Evolutionary conservation across 202 grass and related monocot genomes (phyloP), one percentile per base, ranked within the genome.

Genomic region (Carex sylvatica): DNA sequence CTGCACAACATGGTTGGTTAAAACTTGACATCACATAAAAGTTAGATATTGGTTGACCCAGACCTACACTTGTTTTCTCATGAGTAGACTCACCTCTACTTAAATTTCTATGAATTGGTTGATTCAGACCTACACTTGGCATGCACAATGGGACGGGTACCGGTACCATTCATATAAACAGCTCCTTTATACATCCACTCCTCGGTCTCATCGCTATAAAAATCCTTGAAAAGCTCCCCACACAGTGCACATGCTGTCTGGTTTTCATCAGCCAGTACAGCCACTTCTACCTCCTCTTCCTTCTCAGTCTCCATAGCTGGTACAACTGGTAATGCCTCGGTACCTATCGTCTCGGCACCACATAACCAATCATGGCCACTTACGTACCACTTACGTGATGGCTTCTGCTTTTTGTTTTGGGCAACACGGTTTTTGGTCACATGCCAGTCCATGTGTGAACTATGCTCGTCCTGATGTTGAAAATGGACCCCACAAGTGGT

Each of bases 171-270:
- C 91, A 96, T 91, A 88, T 99, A 99, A 11, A 99, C 87, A 76
- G 97, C 91, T 63, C 97, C 97, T 87, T 84, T 93, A 79, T 99
- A 99, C 93, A 99, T 96, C 97, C 97, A 99, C 73, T 99, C 97
- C 81, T 99, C 97, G 69, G 66, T 94, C 82, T 96, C 97, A 80
- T 99, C 93, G 44, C 97, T 96, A 81, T 99, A 99, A 47, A 96
- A 99, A 83, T 99, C 93, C 83, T 96, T 93, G 85, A 99, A 99
- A 28, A 69, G 78, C 65, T 99, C 97, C 78, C 87, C 89, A 82
- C 97, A 96, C 79, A 99, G 85, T 80, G 93, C 97, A 92, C 97
- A 99, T 49, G 54, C 31, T 19, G 85, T 96, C 86, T 99, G 97
- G 70, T 99, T 85, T 47, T 99, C 97, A 68, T 99, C 93, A 10